Percentiles rank a stretch among this genome's conserved stretches.
Evolutionary conservation across 2,329 filamentous ascomycete genomes (phyloP).

Genomic region (Colletotrichum phormii): DNA sequence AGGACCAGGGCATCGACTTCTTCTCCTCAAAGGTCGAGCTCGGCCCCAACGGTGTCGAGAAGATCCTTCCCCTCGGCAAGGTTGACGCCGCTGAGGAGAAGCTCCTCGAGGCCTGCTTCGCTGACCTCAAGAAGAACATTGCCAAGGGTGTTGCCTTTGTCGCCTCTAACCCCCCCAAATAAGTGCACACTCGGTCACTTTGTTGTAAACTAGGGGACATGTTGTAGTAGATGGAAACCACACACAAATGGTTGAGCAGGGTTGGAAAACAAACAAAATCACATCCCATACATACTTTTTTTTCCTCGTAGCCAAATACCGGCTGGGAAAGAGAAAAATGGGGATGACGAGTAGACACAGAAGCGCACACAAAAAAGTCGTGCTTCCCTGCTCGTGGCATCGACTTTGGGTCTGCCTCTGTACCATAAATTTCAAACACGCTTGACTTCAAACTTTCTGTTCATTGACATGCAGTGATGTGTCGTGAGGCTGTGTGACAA

Average conservation of each 20-base stretch:
- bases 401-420: slow-evolving; percentile 36
- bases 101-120: slow-evolving; percentile 86
- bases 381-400: slow-evolving; percentile 29
- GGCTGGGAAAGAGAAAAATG: slow-evolving; percentile 2
- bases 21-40: slow-evolving; percentile 97
- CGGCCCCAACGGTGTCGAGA: slow-evolving; percentile 94
- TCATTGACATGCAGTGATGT: neutral
- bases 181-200: slow-evolving; percentile 45
- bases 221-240: slow-evolving; percentile 22
- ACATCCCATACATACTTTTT: neutral
- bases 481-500: neutral
- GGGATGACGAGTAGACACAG: slow-evolving; percentile 21
- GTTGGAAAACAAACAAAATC: slow-evolving; percentile 23
- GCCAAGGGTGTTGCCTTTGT: slow-evolving; percentile 82
- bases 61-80: slow-evolving; percentile 89
- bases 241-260: slow-evolving; percentile 31
- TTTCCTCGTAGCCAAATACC: neutral
- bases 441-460: slow-evolving; percentile 17
- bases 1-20: slow-evolving; percentile 98
- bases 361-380: slow-evolving; percentile 32
- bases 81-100: slow-evolving; percentile 88
- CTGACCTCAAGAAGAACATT: slow-evolving; percentile 94
- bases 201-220: neutral
- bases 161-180: slow-evolving; percentile 69
- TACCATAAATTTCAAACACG: slow-evolving; percentile 37